A percentile compares a stretch with the other conserved stretches of the same genome.
These are phyloP conservation scores for Exophiala mesophila DNA, from an alignment of 2,329 filamentous ascomycete species.

Conservation along the genomic window DNA sequence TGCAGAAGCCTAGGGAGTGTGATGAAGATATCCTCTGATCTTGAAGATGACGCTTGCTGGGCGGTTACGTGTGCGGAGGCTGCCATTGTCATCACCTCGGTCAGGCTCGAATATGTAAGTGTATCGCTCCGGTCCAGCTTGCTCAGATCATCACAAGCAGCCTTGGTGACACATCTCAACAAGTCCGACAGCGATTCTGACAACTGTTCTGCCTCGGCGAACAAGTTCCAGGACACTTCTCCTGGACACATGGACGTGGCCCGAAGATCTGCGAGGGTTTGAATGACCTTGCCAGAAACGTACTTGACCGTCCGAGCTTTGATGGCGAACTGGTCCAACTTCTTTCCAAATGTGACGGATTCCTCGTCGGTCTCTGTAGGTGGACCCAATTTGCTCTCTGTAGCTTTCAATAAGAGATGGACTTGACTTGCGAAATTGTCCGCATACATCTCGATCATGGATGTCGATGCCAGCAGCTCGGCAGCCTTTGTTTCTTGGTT, in stretches of 20 bases:
- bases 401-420: constrained; percentile 57
- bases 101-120: constrained; percentile 15
- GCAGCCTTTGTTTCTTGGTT: constrained; percentile 67
- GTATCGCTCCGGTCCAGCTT: constrained; percentile 49
- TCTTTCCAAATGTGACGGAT: constrained; percentile 62
- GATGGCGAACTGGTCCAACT: constrained; percentile 65
- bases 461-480: constrained; percentile 70
- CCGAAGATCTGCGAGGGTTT: constrained; percentile 72
- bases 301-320: constrained; percentile 81
- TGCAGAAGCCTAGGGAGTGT: constrained; percentile 17
- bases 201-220: constrained; percentile 63
- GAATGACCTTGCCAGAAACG: constrained; percentile 69
- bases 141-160: constrained; percentile 60
- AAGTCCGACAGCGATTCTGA: constrained; percentile 63
- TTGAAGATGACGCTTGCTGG: constrained; percentile 1
- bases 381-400: constrained; percentile 59
- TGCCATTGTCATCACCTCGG: constrained; percentile 11
- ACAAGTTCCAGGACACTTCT: constrained; percentile 61
- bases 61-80: constrained; percentile 1
- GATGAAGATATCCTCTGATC: constrained; percentile 16
- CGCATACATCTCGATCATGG: constrained; percentile 73
- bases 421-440: constrained; percentile 69
- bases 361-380: constrained; percentile 64
- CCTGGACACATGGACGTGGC: constrained; percentile 68
- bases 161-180: constrained; percentile 61